A percentile compares a stretch with the other conserved stretches of the same genome.
phyloP scores from a whole-genome alignment of 1,284 basidiomycete genomes.

The Gomphus bonarii region DNA sequence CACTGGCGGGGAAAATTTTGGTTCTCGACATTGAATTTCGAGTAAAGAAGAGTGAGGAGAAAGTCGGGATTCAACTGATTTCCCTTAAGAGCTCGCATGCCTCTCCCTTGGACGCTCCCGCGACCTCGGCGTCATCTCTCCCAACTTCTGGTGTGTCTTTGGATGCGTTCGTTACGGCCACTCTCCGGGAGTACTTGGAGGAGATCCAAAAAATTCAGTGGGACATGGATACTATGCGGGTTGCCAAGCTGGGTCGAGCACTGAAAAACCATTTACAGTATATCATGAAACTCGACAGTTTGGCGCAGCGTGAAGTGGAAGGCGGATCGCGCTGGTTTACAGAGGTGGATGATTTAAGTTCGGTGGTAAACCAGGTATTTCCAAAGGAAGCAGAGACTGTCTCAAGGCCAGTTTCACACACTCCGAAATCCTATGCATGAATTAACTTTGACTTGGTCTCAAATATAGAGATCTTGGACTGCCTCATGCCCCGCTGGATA shows the following conservation, averaged over 20 bases:
- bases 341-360: slow-evolving; percentile 44
- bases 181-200: slow-evolving; percentile 42
- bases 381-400: slow-evolving; percentile 41
- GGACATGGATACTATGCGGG: slow-evolving; percentile 37
- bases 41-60: slow-evolving; percentile 29
- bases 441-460: not conserved
- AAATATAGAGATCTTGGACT: slow-evolving; percentile 27
- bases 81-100: slow-evolving; percentile 67
- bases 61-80: slow-evolving; percentile 32
- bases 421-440: not conserved
- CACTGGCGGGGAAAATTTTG: slow-evolving; percentile 65
- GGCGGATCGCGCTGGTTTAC: slow-evolving; percentile 66
- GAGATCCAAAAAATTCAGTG: slow-evolving; percentile 52
- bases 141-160: slow-evolving; percentile 44
- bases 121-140: slow-evolving; percentile 14
- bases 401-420: slow-evolving; percentile 33
- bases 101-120: slow-evolving; percentile 34
- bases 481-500: slow-evolving; percentile 44
- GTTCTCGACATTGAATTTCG: slow-evolving; percentile 64
- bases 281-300: slow-evolving; percentile 56
- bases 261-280: slow-evolving; percentile 52
- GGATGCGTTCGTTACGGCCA: slow-evolving; percentile 47
- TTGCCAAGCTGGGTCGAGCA: slow-evolving; percentile 34
- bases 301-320: slow-evolving; percentile 48
- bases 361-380: slow-evolving; percentile 39